These are phyloP conservation scores for Phytophthora citricola DNA, from an alignment of 352 stramenopile species.

Conservation along the genomic window DNA sequence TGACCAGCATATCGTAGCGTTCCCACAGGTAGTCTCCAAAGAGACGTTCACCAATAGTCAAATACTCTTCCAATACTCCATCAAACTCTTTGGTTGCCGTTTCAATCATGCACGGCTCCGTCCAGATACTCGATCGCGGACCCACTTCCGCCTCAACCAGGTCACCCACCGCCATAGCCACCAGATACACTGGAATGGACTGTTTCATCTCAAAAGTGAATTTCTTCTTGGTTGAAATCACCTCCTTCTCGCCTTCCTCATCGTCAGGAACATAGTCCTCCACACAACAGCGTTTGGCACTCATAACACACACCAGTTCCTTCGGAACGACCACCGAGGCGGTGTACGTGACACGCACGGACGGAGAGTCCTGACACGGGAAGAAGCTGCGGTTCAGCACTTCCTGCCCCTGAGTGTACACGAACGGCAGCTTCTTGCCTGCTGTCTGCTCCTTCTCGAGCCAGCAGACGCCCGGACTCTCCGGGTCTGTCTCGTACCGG, in stretches of 20 bases:
- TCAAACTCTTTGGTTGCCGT: conserved; percentile 77
- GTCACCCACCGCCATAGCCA: conserved; percentile 85
- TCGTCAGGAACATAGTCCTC: conserved; percentile 29
- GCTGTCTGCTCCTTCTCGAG: conserved; percentile 85
- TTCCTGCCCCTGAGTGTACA: conserved; percentile 90
- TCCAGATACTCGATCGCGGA: conserved; percentile 81
- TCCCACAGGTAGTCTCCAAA: conserved; percentile 89
- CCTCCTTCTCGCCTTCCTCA: conserved; percentile 15
- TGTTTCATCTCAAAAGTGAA: conserved; percentile 86
- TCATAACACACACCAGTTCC: conserved; percentile 93
- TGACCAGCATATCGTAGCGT: conserved; percentile 84
- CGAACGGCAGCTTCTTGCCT: conserved; percentile 74
- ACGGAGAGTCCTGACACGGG: conserved; percentile 93
- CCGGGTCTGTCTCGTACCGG: conserved; percentile 64
- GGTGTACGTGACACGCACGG: conserved; percentile 96
- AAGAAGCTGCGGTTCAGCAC: conserved; percentile 89
- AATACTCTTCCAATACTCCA: conserved; percentile 75
- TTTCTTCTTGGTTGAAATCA: conserved; percentile 28
- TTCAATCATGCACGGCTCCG: conserved; percentile 84
- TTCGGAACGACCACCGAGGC: conserved; percentile 91
- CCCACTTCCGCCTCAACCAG: conserved; percentile 72
- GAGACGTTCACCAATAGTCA: conserved; percentile 72
- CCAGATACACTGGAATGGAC: conserved; percentile 86
- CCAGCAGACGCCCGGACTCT: conserved; percentile 85
- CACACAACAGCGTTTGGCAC: conserved; percentile 55